Base-by-base conservation (phyloP, 2,329 filamentous ascomycete genomes). In the Cytospora leucostoma region DNA sequence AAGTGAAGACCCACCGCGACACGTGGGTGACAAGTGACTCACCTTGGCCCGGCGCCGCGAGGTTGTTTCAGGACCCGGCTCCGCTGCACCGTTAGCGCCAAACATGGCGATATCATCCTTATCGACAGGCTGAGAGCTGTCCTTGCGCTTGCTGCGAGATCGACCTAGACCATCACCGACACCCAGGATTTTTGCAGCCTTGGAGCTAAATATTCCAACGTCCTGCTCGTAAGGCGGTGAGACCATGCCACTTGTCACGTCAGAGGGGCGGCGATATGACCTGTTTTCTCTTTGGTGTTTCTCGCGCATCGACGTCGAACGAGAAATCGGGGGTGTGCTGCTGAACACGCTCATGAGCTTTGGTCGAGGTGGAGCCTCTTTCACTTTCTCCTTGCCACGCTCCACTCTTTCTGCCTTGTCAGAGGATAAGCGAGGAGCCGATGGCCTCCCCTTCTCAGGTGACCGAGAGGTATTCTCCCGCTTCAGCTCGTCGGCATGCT, bases 111-210 rank as follows among this genome's bases (percentile, higher is more conserved):
- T 75, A 50, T 85, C 82, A 33, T 84, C 81, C 8, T 85, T 80
- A 13, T 79, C 78, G 12, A 74, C 73, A 17, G 68, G 58, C 32
- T 64, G 66, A 55, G n/a, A 59, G 62, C 50, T 72, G 67, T 80
- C 86, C 61, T 83, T 82, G 37, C 75, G 78, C 66, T 74, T 78
- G 66, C 74, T 75, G 51, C 71, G 72, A 15, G 75, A 73, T 59
- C 76, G 77, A 49, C 79, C 67, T 33, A 66, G 56, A 11, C 71
- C 78, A 32, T 84, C 69, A 78, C 92, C 85, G 4, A 95, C 63
- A 7, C 71, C 79, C 32, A 95, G 86, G 59, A 94, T 76, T 75
- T 88, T 93, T 37, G 91, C 91, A 34, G 91, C 92, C 75, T 96
- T 96, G 53, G 86, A 83, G 8, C 88, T 83, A 71, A 92, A 83